phyloP scores from a whole-genome alignment of 805 yeast species.

The Candida vaughaniae region DNA sequence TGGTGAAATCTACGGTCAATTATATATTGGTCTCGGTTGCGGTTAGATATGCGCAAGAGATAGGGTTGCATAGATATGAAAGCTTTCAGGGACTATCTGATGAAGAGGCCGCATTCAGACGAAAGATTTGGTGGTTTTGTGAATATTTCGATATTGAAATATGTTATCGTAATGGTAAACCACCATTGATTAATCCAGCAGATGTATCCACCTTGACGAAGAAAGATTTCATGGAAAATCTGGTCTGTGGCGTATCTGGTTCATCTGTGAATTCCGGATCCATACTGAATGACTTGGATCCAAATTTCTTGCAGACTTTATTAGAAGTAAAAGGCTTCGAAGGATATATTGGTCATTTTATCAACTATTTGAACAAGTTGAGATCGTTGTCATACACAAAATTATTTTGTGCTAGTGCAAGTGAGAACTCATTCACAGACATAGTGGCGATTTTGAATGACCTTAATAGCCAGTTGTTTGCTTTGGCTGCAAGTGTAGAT shows the following conservation, averaged over 20 bases:
- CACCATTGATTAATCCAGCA: slow-evolving; percentile 33
- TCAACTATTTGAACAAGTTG: slow-evolving; percentile 21
- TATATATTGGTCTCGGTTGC: slow-evolving; percentile 32
- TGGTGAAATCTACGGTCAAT: slow-evolving; percentile 29
- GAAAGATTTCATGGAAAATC: slow-evolving; percentile 15
- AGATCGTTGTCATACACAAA: slow-evolving; percentile 28
- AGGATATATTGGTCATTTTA: slow-evolving; percentile 10
- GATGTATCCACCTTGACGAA: slow-evolving; percentile 31
- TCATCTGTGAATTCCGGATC: background rate
- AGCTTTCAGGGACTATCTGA: slow-evolving; percentile 19
- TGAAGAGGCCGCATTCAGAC: slow-evolving; percentile 22
- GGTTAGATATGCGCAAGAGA: slow-evolving; percentile 39
- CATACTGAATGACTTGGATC: slow-evolving; percentile 11
- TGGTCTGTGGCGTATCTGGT: background rate
- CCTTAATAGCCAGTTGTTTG: slow-evolving; percentile 29
- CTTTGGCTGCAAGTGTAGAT: slow-evolving; percentile 19
- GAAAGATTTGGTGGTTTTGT: slow-evolving; percentile 38
- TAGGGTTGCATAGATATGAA: slow-evolving; percentile 41
- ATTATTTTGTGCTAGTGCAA: slow-evolving; percentile 32
- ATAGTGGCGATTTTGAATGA: slow-evolving; percentile 22
- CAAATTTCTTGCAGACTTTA: slow-evolving; percentile 5
- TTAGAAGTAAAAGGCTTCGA: slow-evolving; percentile 11
- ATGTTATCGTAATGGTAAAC: slow-evolving; percentile 39
- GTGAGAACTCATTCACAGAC: slow-evolving; percentile 17
- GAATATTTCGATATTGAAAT: slow-evolving; percentile 37